These are phyloP conservation scores for Lachancea waltii DNA, from an alignment of 805 yeast genomes.

Conservation along the genomic window DNA sequence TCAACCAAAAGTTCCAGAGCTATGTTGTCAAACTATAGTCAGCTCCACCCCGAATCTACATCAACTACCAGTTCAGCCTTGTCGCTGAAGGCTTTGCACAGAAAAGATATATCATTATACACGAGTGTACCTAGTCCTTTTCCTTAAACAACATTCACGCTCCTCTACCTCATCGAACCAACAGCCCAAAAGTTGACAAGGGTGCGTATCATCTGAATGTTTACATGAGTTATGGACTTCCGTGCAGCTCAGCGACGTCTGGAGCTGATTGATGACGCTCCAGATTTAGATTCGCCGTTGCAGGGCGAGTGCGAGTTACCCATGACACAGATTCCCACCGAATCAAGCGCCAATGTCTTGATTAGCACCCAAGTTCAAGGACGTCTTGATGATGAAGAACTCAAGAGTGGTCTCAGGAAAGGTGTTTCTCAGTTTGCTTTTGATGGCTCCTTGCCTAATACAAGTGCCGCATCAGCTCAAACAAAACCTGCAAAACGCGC, in stretches of 20 bases:
- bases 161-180: too few relatives aligned
- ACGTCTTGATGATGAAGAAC: constrained; percentile 24
- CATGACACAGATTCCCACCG: constrained; percentile 10
- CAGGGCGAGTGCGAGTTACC: constrained; percentile 6
- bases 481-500: background rate
- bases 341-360: constrained; percentile 14
- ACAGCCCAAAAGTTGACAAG: too few relatives aligned
- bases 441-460: constrained; percentile 1
- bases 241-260: constrained; percentile 24
- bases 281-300: constrained; percentile 1
- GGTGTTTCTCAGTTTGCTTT: constrained; percentile 21
- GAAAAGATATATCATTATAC: too few relatives aligned
- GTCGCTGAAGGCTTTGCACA: too few relatives aligned
- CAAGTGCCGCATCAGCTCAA: background rate
- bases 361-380: constrained; percentile 31
- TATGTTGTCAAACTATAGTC: too few relatives aligned
- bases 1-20: too few relatives aligned
- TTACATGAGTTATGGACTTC: constrained; percentile 19
- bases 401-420: constrained; percentile 13
- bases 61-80: too few relatives aligned
- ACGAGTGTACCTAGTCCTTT: too few relatives aligned
- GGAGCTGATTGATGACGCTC: constrained; percentile 14
- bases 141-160: too few relatives aligned
- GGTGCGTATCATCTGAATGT: too few relatives aligned
- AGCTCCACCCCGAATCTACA: too few relatives aligned